Evolutionary conservation across 1,139 yeast genomes (phyloP).

Genomic region (Scheffersomyces titani): DNA sequence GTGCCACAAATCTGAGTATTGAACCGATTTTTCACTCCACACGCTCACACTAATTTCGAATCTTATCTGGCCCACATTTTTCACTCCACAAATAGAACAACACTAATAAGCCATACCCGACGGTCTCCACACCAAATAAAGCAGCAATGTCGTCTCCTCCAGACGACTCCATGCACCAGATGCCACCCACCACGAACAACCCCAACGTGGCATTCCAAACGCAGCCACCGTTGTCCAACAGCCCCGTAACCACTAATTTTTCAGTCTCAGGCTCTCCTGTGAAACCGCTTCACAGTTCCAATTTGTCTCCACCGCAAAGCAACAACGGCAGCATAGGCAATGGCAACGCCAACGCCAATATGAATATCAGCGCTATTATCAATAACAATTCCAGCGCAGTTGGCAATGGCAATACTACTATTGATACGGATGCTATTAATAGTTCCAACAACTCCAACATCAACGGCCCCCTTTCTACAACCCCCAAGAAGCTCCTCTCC

Average conservation of each 20-base stretch:
- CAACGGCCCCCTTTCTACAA: neutral
- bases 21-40: neutral
- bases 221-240: neutral
- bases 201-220: neutral
- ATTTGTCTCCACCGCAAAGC: neutral
- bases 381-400: neutral
- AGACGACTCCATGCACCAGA: neutral
- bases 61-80: neutral
- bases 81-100: neutral
- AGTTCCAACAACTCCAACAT: neutral
- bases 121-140: neutral
- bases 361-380: neutral
- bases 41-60: neutral
- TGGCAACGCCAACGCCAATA: neutral
- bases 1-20: neutral
- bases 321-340: neutral
- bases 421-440: neutral
- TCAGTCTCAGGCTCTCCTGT: neutral
- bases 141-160: neutral
- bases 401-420: neutral
- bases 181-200: neutral
- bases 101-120: neutral
- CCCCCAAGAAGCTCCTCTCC: conserved; percentile 43
- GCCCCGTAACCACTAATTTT: neutral
- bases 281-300: neutral